These are phyloP conservation scores for Yamadazyma triangularis DNA, from an alignment of 1,139 yeast species.

Conservation along the genomic window DNA sequence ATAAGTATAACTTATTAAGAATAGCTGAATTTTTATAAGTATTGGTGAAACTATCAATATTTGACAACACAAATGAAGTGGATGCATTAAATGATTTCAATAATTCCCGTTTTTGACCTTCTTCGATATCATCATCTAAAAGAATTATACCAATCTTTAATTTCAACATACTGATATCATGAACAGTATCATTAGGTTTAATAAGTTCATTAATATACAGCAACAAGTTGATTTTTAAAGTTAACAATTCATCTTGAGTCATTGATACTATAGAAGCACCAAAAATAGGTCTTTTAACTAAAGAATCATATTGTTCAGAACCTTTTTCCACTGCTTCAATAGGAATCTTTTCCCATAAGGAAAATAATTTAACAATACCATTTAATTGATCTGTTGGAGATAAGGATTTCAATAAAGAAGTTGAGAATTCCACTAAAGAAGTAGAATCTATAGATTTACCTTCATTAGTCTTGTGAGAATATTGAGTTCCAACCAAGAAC, in stretches of 20 bases:
- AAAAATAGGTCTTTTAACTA: slow-evolving; percentile 57
- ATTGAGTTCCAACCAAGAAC: slow-evolving; percentile 78
- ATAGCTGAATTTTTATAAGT: slow-evolving; percentile 15
- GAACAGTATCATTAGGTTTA: slow-evolving; percentile 31
- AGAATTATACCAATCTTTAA: slow-evolving; percentile 56
- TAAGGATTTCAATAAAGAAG: slow-evolving; percentile 65
- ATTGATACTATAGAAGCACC: slow-evolving; percentile 56
- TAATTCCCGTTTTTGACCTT: slow-evolving; percentile 22
- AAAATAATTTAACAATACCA: slow-evolving; percentile 53
- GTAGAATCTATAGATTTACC: slow-evolving; percentile 64
- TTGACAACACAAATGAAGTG: slow-evolving; percentile 32
- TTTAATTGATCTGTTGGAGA: slow-evolving; percentile 62
- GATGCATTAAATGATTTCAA: slow-evolving; percentile 42
- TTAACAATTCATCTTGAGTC: slow-evolving; percentile 43
- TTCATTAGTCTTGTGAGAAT: slow-evolving; percentile 47
- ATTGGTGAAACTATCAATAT: slow-evolving; percentile 23
- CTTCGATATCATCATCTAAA: slow-evolving; percentile 40
- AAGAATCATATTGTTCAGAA: slow-evolving; percentile 30
- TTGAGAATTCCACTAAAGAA: slow-evolving; percentile 62
- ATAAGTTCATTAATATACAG: slow-evolving; percentile 19
- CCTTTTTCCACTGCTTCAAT: slow-evolving; percentile 30
- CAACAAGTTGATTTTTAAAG: slow-evolving; percentile 30
- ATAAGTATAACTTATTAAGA: slow-evolving; percentile 29
- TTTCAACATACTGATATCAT: slow-evolving; percentile 41
- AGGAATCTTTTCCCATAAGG: slow-evolving; percentile 53